Evolutionary conservation across 805 yeast genomes (phyloP).

Genomic region (Candida quercuum): DNA sequence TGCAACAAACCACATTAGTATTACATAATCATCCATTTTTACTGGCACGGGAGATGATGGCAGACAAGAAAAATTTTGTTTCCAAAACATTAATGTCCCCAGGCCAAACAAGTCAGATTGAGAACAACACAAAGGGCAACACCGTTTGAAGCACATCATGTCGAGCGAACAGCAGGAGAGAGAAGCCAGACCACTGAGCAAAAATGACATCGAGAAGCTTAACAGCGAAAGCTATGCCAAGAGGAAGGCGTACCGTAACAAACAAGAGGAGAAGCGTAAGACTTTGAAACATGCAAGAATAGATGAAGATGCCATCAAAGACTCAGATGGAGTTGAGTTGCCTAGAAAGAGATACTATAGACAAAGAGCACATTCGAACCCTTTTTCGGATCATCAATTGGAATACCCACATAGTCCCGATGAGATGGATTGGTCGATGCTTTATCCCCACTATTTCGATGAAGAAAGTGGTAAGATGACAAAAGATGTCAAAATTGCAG

Average conservation of each 20-base stretch:
- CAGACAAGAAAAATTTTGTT: slow-evolving; percentile 1
- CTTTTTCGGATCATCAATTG: slow-evolving; percentile 89
- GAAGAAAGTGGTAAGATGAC: slow-evolving; percentile 35
- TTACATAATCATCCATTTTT: background rate
- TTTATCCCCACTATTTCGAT: slow-evolving; percentile 60
- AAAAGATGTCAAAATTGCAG: slow-evolving; percentile 78
- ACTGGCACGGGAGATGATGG: slow-evolving; percentile 3
- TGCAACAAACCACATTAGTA: too few species aligned
- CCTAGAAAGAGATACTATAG: slow-evolving; percentile 87
- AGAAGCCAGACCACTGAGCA: slow-evolving; percentile 7
- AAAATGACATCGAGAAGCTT: slow-evolving; percentile 17
- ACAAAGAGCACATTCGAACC: slow-evolving; percentile 97
- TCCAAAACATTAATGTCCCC: too few species aligned
- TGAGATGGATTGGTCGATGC: slow-evolving; percentile 79
- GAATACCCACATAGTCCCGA: slow-evolving; percentile 83
- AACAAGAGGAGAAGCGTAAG: slow-evolving; percentile 45
- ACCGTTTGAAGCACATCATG: background rate
- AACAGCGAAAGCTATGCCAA: slow-evolving; percentile 22
- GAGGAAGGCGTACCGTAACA: slow-evolving; percentile 35
- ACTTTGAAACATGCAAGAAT: slow-evolving; percentile 42
- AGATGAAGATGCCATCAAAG: slow-evolving; percentile 27
- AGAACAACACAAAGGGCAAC: background rate
- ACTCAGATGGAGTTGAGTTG: slow-evolving; percentile 35
- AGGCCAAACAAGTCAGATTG: background rate
- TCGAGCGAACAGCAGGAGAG: background rate